phyloP scores from a whole-genome alignment of 2,329 filamentous ascomycete genomes.

The Diaporthe sp. region DNA sequence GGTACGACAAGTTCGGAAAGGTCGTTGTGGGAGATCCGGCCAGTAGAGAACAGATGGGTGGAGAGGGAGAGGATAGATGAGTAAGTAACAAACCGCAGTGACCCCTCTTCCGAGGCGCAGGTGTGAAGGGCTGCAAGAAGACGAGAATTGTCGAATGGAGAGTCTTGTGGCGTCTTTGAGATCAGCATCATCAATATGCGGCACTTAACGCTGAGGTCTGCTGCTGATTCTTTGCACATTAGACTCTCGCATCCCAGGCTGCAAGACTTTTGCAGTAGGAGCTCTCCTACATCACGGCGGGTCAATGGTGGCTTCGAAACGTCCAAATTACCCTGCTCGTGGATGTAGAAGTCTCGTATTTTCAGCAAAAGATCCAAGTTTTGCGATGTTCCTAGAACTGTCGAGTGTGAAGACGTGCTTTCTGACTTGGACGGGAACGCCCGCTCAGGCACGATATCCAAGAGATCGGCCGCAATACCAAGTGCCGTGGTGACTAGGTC shows the following conservation, averaged over 20 bases:
- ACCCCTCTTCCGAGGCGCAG: slow-evolving; percentile 57
- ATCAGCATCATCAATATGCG: slow-evolving; percentile 72
- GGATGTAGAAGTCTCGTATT: slow-evolving; percentile 77
- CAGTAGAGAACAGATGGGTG: slow-evolving; percentile 68
- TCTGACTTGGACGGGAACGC: slow-evolving; percentile 62
- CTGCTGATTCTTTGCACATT: slow-evolving; percentile 54
- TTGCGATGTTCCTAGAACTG: slow-evolving; percentile 50
- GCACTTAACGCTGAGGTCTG: slow-evolving; percentile 69
- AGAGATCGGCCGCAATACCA: slow-evolving; percentile 67
- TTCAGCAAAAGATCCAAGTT: slow-evolving; percentile 70
- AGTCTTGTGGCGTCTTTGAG: slow-evolving; percentile 63
- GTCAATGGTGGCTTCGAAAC: slow-evolving; percentile 72
- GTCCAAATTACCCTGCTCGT: slow-evolving; percentile 79
- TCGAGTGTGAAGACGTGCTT: slow-evolving; percentile 44
- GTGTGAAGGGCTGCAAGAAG: slow-evolving; percentile 66
- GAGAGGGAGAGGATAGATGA: slow-evolving; percentile 71
- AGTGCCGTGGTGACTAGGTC: slow-evolving; percentile 52
- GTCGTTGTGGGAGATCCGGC: slow-evolving; percentile 65
- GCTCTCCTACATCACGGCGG: slow-evolving; percentile 68
- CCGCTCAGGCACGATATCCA: slow-evolving; percentile 75
- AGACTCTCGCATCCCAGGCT: slow-evolving; percentile 65
- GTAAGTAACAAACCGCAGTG: slow-evolving; percentile 67
- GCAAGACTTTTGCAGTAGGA: slow-evolving; percentile 74
- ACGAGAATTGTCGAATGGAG: slow-evolving; percentile 60
- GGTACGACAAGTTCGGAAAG: slow-evolving; percentile 75